Evolutionary conservation across 2,329 filamentous ascomycete genomes (phyloP).

Genomic region (Ophiostoma montium): DNA sequence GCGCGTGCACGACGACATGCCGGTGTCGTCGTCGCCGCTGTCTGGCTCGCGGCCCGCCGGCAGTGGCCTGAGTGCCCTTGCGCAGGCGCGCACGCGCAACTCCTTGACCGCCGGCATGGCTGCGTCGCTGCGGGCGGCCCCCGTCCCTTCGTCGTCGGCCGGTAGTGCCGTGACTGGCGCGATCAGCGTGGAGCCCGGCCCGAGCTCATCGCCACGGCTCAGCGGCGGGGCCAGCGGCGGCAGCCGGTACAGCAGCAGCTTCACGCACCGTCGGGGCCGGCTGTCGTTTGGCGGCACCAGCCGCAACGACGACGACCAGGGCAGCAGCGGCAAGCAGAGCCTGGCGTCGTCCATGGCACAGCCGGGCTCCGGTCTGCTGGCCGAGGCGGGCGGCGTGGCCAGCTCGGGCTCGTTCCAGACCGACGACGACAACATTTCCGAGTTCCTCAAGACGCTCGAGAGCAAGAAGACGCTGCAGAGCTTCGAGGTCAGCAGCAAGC

Average conservation of each 20-base stretch:
- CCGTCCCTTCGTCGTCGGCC: slow-evolving; percentile 26
- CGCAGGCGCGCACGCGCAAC: slow-evolving; percentile 52
- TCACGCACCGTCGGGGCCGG: slow-evolving; percentile 68
- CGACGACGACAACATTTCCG: slow-evolving; percentile 86
- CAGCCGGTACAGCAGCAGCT: slow-evolving; percentile 87
- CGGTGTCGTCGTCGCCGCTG: slow-evolving; percentile 39
- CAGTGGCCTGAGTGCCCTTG: slow-evolving; percentile 33
- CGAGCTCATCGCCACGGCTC: slow-evolving; percentile 60
- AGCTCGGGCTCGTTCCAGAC: slow-evolving; percentile 53
- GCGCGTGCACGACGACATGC: slow-evolving; percentile 33
- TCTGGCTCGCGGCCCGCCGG: slow-evolving; percentile 31
- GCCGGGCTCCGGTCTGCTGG: slow-evolving; percentile 67
- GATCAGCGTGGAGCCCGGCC: slow-evolving; percentile 36
- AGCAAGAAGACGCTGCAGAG: slow-evolving; percentile 74
- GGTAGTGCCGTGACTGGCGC: slow-evolving; percentile 7
- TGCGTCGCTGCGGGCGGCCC: slow-evolving; percentile 53
- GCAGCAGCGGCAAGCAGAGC: slow-evolving; percentile 69
- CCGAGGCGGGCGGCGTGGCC: slow-evolving; percentile 45
- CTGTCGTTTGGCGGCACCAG: slow-evolving; percentile 63
- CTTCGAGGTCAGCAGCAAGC: slow-evolving; percentile 54
- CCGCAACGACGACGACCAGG: slow-evolving; percentile 57
- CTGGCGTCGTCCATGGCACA: slow-evolving; percentile 53
- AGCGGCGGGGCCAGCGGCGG: slow-evolving; percentile 23
- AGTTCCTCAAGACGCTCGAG: slow-evolving; percentile 82
- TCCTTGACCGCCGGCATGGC: slow-evolving; percentile 66